A percentile compares a stretch with the other conserved stretches of the same genome.
phyloP scores from a whole-genome alignment of 2,329 filamentous ascomycete species.

The Ceratocystis eucalypticola region DNA sequence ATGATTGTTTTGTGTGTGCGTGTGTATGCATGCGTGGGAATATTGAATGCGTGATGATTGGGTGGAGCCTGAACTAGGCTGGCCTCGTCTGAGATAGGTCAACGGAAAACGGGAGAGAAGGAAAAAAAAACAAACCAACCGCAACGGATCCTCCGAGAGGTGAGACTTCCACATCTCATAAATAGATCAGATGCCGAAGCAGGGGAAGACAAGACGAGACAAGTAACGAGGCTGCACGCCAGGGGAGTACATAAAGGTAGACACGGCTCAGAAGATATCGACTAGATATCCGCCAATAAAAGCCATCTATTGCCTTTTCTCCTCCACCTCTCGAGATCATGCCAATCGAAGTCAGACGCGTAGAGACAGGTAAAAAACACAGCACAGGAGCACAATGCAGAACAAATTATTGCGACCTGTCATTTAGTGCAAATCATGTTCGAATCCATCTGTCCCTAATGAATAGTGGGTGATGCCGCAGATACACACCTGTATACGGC shows the following conservation, averaged over 20 bases:
- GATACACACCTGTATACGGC: neutral
- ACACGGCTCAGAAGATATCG: no score
- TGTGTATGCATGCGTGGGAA: neutral
- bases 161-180: neutral
- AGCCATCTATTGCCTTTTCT: no score
- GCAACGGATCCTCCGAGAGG: neutral
- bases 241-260: neutral
- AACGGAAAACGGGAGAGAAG: neutral
- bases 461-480: no score
- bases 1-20: neutral
- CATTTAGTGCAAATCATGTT: neutral
- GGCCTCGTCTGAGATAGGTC: neutral
- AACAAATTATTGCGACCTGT: no score
- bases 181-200: neutral
- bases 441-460: neutral
- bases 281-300: no score
- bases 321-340: no score
- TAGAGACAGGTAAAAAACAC: no score
- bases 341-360: no score
- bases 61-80: neutral
- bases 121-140: neutral
- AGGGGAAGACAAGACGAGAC: neutral
- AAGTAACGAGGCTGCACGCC: neutral
- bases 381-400: no score
- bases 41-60: neutral